Evolutionary conservation across 257 asterid genomes (phyloP).

Genomic region (Solanum paucissectum): DNA sequence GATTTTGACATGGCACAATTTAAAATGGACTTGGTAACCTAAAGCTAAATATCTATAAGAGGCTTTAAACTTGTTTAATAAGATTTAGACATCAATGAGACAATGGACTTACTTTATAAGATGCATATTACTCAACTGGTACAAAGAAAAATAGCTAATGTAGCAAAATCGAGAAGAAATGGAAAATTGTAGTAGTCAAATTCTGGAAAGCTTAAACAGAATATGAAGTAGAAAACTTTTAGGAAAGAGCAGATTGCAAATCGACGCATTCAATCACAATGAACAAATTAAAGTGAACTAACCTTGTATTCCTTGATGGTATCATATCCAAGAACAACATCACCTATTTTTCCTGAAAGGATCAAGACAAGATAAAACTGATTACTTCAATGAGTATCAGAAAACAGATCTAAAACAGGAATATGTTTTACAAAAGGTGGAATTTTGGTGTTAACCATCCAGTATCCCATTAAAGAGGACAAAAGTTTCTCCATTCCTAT

Average conservation of each 20-base stretch:
- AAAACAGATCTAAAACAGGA: neutral
- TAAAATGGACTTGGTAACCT: neutral
- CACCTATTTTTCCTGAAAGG: conserved; percentile 34
- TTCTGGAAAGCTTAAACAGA: neutral
- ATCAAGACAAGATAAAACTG: neutral
- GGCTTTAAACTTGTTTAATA: neutral
- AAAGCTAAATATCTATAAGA: neutral
- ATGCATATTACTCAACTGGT: neutral
- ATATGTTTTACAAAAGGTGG: neutral
- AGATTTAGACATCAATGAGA: neutral
- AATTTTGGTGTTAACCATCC: neutral
- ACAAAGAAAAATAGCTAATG: neutral
- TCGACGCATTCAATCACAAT: neutral
- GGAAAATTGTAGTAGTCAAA: neutral
- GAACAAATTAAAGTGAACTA: neutral
- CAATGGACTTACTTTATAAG: neutral
- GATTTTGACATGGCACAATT: neutral
- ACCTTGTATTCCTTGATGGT: conserved; percentile 51
- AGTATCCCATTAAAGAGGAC: neutral
- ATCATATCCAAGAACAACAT: conserved; percentile 77
- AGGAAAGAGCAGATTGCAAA: neutral
- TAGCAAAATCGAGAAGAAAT: neutral
- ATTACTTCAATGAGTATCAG: neutral
- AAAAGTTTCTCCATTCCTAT: neutral
- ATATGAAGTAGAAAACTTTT: neutral